A percentile compares a stretch with the other conserved stretches of the same genome.
Conservation (phyloP, 169 alveolate species). For the Plasmodium falciparum region DNA sequence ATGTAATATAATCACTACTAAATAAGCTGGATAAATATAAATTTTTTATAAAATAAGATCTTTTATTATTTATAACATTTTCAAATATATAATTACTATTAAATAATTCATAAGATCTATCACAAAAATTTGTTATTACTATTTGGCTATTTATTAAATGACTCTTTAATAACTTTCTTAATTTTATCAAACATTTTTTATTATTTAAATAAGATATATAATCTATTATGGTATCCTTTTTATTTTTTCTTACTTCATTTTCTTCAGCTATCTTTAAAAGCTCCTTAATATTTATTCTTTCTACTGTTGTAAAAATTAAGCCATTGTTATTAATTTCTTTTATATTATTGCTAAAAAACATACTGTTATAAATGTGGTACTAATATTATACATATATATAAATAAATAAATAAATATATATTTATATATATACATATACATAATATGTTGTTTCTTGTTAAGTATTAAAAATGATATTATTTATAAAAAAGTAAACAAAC, state of each 20-base stretch:
- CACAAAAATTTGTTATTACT: slow-evolving; percentile 63
- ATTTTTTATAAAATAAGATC: slow-evolving; percentile 16
- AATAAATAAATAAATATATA: neutral
- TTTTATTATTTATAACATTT: slow-evolving; percentile 29
- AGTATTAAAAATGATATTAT: too few relatives aligned
- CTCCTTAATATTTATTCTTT: slow-evolving; percentile 18
- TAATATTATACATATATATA: neutral
- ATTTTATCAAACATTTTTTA: slow-evolving; percentile 21
- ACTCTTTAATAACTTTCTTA: slow-evolving; percentile 9
- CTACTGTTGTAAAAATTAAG: slow-evolving; percentile 27
- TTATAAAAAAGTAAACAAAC: too few relatives aligned
- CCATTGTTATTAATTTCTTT: slow-evolving; percentile 44
- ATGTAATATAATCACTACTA: slow-evolving; percentile 21
- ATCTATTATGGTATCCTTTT: neutral
- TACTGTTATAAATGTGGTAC: neutral
- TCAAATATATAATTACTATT: slow-evolving; percentile 27
- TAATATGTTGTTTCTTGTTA: too few relatives aligned
- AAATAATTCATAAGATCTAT: slow-evolving; percentile 31
- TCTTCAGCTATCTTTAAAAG: neutral
- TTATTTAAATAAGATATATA: slow-evolving; percentile 26
- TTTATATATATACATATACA: neutral
- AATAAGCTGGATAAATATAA: slow-evolving; percentile 55
- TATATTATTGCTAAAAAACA: slow-evolving; percentile 33
- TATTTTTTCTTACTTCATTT: neutral
- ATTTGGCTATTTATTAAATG: slow-evolving; percentile 40